A percentile compares a stretch with the other conserved stretches of the same genome.
Evolutionary conservation across 495 filamentous ascomycete genomes (phyloP).

Genomic region (Evansstolkia leycettana): DNA sequence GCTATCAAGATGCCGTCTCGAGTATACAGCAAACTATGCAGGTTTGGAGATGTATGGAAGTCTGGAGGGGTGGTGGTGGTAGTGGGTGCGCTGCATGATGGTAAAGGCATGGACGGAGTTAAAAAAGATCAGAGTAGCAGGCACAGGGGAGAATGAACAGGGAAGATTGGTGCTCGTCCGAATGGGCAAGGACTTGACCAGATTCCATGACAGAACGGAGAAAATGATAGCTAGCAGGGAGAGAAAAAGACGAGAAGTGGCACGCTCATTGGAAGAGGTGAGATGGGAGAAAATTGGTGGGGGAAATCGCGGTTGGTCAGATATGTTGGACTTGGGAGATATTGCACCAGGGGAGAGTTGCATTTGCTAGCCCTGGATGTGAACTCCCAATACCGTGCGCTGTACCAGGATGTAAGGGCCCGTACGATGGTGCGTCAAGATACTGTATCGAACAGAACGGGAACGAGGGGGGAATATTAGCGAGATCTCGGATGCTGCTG

Average conservation of each 20-base stretch:
- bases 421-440: constrained; percentile 7
- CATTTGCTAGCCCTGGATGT: not conserved
- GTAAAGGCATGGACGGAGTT: constrained; percentile 24
- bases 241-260: constrained; percentile 9
- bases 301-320: constrained; percentile 19
- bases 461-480: constrained; percentile 1
- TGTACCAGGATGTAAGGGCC: constrained; percentile 4
- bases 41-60: constrained; percentile 6
- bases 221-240: constrained; percentile 1
- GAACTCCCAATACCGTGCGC: not conserved
- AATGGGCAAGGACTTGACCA: not conserved
- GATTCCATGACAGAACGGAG: not conserved
- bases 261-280: constrained; percentile 5
- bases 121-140: constrained; percentile 18
- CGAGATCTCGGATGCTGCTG: no score
- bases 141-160: constrained; percentile 8
- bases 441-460: constrained; percentile 13
- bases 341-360: constrained; percentile 16
- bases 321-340: constrained; percentile 16
- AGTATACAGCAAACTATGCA: not conserved
- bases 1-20: not conserved
- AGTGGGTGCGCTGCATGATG: constrained; percentile 14
- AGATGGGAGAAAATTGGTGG: constrained; percentile 3
- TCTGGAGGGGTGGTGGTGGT: constrained; percentile 6
- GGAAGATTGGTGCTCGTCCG: not conserved